Conservation (phyloP, 2,329 filamentous ascomycete species). For the Didymella sp. region DNA sequence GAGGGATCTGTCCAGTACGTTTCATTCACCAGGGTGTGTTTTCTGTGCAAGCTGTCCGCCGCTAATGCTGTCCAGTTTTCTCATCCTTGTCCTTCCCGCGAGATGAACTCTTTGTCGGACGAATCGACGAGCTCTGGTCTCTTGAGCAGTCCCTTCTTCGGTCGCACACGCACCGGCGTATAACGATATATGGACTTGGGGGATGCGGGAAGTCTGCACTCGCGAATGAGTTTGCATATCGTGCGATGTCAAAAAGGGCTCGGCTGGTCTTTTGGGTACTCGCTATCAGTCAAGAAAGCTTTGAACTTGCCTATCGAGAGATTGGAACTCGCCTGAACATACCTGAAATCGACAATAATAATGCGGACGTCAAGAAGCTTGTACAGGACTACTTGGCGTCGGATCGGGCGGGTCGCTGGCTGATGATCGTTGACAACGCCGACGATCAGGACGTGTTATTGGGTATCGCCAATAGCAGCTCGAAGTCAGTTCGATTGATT, state of each 20-base stretch:
- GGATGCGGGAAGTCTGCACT: constrained; percentile 31
- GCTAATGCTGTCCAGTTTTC: constrained; percentile 19
- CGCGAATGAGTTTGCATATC: constrained; percentile 49
- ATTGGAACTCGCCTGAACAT: constrained; percentile 23
- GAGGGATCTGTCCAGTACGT: not conserved
- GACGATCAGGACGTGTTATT: constrained; percentile 46
- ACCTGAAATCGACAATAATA: constrained; percentile 31
- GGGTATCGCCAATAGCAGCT: constrained; percentile 3
- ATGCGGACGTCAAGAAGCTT: constrained; percentile 47
- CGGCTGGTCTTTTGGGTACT: constrained; percentile 28
- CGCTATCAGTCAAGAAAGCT: constrained; percentile 27
- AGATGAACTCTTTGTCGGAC: constrained; percentile 24
- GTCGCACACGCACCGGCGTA: constrained; percentile 16
- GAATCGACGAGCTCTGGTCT: constrained; percentile 19
- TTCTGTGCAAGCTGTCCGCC: not conserved
- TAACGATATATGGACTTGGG: constrained; percentile 26
- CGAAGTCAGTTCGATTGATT: constrained; percentile 17
- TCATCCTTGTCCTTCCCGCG: constrained; percentile 20
- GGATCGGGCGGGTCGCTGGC: too few relatives aligned
- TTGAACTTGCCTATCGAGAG: constrained; percentile 29
- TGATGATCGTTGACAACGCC: too few relatives aligned
- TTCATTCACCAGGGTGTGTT: too few relatives aligned
- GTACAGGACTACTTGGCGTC: constrained; percentile 48
- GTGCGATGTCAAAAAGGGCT: constrained; percentile 37
- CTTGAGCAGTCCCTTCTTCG: constrained; percentile 13